phyloP scores from a whole-genome alignment of 176 grass and related monocot species.

The Leersia perrieri region DNA sequence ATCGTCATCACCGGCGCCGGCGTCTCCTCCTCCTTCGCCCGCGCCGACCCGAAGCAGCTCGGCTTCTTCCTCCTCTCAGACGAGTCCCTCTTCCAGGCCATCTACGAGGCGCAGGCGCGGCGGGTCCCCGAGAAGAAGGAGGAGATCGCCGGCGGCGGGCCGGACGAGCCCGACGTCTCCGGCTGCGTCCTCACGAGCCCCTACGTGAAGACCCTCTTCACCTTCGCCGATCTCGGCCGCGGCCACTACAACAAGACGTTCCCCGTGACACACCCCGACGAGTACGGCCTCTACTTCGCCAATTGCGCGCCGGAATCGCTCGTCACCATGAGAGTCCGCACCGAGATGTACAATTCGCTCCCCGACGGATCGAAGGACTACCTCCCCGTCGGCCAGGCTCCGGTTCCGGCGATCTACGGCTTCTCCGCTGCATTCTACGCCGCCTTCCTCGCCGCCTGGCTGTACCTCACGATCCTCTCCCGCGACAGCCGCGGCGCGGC shows the following conservation, averaged over 20 bases:
- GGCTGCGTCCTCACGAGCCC: constrained; percentile 70
- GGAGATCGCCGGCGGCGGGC: constrained; percentile 26
- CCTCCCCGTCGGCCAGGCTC: constrained; percentile 81
- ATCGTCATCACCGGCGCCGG: constrained; percentile 52
- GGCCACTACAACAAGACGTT: constrained; percentile 60
- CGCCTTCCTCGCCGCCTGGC: constrained; percentile 63
- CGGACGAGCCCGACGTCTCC: constrained; percentile 22
- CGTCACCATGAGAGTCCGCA: constrained; percentile 75
- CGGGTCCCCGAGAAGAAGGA: constrained; percentile 29
- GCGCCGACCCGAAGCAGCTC: constrained; percentile 46
- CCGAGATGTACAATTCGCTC: constrained; percentile 85
- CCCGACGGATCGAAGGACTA: constrained; percentile 65
- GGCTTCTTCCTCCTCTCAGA: constrained; percentile 88
- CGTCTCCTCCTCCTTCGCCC: constrained; percentile 46
- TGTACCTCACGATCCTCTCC: constrained; percentile 62
- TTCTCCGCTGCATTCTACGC: constrained; percentile 59
- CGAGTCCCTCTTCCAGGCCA: constrained; percentile 64
- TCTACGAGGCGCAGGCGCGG: constrained; percentile 45
- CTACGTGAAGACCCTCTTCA: constrained; percentile 68
- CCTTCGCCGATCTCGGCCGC: constrained; percentile 48
- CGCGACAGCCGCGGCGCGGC: constrained; percentile 41
- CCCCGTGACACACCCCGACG: constrained; percentile 77
- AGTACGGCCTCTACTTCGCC: constrained; percentile 94
- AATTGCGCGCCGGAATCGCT: constrained; percentile 69
- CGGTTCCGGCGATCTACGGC: constrained; percentile 67